phyloP scores from a whole-genome alignment of 108 stramenopile species.

The Epithemia pelagica region DNA sequence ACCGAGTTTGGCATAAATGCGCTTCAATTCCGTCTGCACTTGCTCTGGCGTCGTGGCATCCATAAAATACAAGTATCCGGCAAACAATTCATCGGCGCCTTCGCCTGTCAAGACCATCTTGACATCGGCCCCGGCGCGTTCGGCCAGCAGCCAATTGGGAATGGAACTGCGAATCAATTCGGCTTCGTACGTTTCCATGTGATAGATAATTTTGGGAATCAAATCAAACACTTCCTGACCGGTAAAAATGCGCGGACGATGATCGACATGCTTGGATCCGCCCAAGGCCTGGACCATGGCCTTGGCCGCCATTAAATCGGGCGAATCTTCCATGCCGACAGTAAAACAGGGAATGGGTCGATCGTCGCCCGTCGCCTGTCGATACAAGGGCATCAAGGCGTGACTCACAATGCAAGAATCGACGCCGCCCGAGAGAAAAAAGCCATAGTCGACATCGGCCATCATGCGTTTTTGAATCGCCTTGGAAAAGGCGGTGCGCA shows the following conservation, averaged over 20 bases:
- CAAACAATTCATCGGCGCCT: slow-evolving; percentile 70
- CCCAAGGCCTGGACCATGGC: slow-evolving; percentile 66
- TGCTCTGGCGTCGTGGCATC: slow-evolving; percentile 53
- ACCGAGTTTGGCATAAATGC: slow-evolving; percentile 63
- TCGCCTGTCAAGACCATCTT: slow-evolving; percentile 74
- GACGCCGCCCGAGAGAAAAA: slow-evolving; percentile 64
- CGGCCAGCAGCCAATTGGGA: slow-evolving; percentile 72
- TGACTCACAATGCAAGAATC: slow-evolving; percentile 67
- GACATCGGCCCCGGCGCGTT: slow-evolving; percentile 59
- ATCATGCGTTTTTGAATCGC: slow-evolving; percentile 68
- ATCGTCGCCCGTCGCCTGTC: slow-evolving; percentile 39
- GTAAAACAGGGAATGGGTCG: slow-evolving; percentile 61
- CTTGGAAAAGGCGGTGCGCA: slow-evolving; percentile 45
- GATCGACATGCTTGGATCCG: slow-evolving; percentile 42
- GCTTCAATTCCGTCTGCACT: slow-evolving; percentile 53
- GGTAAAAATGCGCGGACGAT: slow-evolving; percentile 49
- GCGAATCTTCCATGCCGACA: slow-evolving; percentile 71
- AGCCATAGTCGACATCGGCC: slow-evolving; percentile 74
- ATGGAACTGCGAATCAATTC: slow-evolving; percentile 71
- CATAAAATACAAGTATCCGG: slow-evolving; percentile 69
- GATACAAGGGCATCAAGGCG: slow-evolving; percentile 51
- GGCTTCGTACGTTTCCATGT: slow-evolving; percentile 81
- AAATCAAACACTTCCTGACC: slow-evolving; percentile 65
- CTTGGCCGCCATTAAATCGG: slow-evolving; percentile 65
- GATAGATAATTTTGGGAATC: slow-evolving; percentile 67